Conservation (phyloP, 2,329 filamentous ascomycete species). For the Nemania bipapillata region DNA sequence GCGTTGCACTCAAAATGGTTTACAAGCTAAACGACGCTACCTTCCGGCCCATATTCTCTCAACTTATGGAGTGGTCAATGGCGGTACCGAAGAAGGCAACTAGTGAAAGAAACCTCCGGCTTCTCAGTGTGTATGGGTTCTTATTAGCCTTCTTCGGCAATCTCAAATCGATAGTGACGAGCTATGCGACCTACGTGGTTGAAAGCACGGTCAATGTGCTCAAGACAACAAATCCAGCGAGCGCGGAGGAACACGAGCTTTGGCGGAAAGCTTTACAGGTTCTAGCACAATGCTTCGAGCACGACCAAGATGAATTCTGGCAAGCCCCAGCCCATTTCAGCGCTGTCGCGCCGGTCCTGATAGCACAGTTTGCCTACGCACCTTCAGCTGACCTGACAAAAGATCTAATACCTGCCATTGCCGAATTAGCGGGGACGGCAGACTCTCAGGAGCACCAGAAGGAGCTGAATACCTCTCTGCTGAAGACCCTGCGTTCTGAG, state of each 20-base stretch:
- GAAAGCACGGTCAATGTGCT: constrained; percentile 78
- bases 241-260: constrained; percentile 67
- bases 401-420: constrained; percentile 77
- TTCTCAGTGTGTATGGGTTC: constrained; percentile 84
- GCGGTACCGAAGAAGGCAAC: constrained; percentile 71
- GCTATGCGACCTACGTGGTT: constrained; percentile 85
- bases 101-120: constrained; percentile 68
- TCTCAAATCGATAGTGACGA: constrained; percentile 93
- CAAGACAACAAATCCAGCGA: constrained; percentile 55
- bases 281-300: constrained; percentile 78
- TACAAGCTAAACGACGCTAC: constrained; percentile 95
- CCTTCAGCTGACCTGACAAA: constrained; percentile 55
- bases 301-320: constrained; percentile 97
- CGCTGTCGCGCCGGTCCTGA: constrained; percentile 74
- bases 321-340: constrained; percentile 88
- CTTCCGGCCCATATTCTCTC: constrained; percentile 90
- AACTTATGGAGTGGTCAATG: constrained; percentile 83
- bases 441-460: constrained; percentile 92
- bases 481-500: constrained; percentile 81
- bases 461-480: constrained; percentile 80
- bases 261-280: constrained; percentile 77
- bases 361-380: constrained; percentile 71
- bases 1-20: constrained; percentile 85
- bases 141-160: constrained; percentile 81
- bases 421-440: constrained; percentile 81